Evolutionary conservation across 1,139 yeast genomes (phyloP).

Genomic region (Suhomyces bribrorum): DNA sequence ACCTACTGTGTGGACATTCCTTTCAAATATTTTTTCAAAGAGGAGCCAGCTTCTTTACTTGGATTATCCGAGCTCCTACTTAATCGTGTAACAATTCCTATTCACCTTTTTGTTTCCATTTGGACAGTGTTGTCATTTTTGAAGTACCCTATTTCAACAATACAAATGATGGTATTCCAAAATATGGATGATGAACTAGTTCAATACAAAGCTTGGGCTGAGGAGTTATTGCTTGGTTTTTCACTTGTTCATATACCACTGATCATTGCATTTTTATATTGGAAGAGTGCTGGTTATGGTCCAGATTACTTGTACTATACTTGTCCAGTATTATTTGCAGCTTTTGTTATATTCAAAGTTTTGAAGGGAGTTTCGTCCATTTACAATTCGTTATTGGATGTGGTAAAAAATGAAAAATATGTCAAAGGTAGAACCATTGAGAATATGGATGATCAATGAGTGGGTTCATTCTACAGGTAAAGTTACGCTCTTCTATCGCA

Average conservation of each 20-base stretch:
- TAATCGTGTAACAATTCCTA: constrained; percentile 15
- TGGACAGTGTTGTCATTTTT: constrained; percentile 27
- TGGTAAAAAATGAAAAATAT: constrained; percentile 61
- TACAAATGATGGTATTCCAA: constrained; percentile 3
- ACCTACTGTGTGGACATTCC: constrained; percentile 30
- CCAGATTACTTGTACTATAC: constrained; percentile 2
- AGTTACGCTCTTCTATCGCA: background rate
- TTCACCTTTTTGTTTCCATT: constrained; percentile 25
- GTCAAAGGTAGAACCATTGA: constrained; percentile 63
- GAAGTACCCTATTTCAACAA: constrained; percentile 3
- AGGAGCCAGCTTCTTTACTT: constrained; percentile 3
- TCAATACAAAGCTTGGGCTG: constrained; percentile 8
- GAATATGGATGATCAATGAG: constrained; percentile 39
- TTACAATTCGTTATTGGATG: constrained; percentile 33
- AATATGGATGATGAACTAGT: constrained; percentile 4
- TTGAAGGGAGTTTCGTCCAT: constrained; percentile 14
- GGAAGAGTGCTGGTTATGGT: constrained; percentile 1
- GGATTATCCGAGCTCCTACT: constrained; percentile 13
- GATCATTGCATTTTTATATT: constrained; percentile 1
- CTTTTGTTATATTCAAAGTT: constrained; percentile 18
- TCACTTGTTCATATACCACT: constrained; percentile 20
- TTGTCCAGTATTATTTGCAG: constrained; percentile 13
- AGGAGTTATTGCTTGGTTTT: constrained; percentile 16
- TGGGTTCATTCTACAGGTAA: background rate
- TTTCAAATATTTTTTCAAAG: constrained; percentile 9